Evolutionary conservation across 805 yeast genomes (phyloP), one percentile per base, ranked within the genome.

Genomic region (Starmerella ratchasimensis): DNA sequence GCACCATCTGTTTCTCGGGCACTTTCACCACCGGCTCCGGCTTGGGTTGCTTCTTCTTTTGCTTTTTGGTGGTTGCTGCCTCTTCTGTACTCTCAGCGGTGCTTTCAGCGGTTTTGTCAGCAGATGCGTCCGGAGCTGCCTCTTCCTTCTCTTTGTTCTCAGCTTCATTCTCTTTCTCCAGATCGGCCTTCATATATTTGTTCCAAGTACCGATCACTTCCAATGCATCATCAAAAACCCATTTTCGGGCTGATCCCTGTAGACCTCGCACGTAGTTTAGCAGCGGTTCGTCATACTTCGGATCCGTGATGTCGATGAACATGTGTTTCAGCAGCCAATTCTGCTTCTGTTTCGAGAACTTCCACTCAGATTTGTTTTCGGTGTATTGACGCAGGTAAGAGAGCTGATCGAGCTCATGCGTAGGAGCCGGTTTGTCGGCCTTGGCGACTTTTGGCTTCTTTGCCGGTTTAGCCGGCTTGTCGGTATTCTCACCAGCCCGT

Each of bases 321-420:
- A 78, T 57, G 53, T 80, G 74, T 51, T 73, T 74, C 45, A 81
- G 59, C 30, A 81, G 66, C 93, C 93, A 81, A 53, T 80, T 80
- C 57, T 81, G 93, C 46, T 81, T 80, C 62, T 76, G 86, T 51
- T 81, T 81, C 41, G 83, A 76, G 56, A 81, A 81, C 61, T 81
- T 81, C 93, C 93, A 81, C 41, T 67, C 64, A 0, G 60, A 71
- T 42, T 57, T 61, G 44, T 77, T 81, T 10, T 67, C 64, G 3
- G 60, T 54, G 50, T 66, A 81, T 37, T 69, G 75, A 40, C 70
- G 66, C 48, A 80, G 58, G 52, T 80, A 80, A 0, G 61, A 70
- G 25, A 76, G 62, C 54, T 80, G 90, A 50, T 80, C 93, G 44
- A 70, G 74, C 46, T 77, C 88, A 24, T 83, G 84, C n/a, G 40